A percentile compares a stretch with the other conserved stretches of the same genome.
phyloP scores from a whole-genome alignment of 495 filamentous ascomycete species.

The Barbatosphaeria neglecta region DNA sequence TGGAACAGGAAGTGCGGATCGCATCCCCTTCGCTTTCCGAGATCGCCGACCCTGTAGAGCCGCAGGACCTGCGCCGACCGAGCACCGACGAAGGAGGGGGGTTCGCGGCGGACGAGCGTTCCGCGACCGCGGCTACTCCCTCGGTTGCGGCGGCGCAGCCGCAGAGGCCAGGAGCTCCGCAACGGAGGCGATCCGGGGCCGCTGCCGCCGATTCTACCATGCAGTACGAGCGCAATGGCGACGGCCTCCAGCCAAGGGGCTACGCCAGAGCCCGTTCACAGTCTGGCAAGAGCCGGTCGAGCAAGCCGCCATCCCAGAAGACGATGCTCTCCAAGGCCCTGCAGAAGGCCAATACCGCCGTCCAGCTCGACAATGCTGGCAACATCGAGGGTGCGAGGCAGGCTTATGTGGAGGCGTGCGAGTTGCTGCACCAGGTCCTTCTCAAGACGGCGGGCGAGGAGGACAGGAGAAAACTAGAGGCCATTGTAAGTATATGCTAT shows the following conservation, averaged over 20 bases:
- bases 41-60: neutral
- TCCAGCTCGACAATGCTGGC: conserved; percentile 86
- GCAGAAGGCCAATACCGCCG: conserved; percentile 89
- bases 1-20: conserved; percentile 18
- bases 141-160: conserved; percentile 5
- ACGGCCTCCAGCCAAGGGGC: conserved; percentile 15
- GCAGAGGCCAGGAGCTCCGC: conserved; percentile 4
- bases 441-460: conserved; percentile 64
- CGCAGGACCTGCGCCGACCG: neutral
- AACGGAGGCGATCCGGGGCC: conserved; percentile 2
- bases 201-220: conserved; percentile 8
- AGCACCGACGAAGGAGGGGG: conserved; percentile 1
- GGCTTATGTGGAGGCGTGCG: conserved; percentile 83
- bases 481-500: conserved; percentile 78
- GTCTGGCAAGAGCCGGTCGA: conserved; percentile 24
- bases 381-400: conserved; percentile 88
- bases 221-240: conserved; percentile 21
- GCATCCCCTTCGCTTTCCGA: neutral
- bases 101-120: neutral
- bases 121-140: neutral
- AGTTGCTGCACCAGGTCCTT: conserved; percentile 78
- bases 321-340: conserved; percentile 87
- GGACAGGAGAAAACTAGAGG: conserved; percentile 75
- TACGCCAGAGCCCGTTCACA: conserved; percentile 39
- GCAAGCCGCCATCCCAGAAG: conserved; percentile 57